phyloP scores from a whole-genome alignment of 305 asterid species.

The Striga hermonthica region DNA sequence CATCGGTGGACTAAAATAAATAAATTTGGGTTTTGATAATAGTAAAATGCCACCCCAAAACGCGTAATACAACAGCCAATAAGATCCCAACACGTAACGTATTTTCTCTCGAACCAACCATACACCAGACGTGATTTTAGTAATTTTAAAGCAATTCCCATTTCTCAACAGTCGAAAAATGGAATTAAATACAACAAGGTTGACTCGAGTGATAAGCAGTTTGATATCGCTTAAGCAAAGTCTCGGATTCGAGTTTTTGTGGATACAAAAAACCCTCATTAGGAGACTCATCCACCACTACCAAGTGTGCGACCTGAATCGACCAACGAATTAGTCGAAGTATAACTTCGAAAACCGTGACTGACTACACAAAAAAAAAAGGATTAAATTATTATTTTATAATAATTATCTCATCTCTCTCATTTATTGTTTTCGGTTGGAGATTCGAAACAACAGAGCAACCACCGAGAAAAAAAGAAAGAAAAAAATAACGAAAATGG shows the following conservation, averaged over 20 bases:
- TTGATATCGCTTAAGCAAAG: too few species aligned
- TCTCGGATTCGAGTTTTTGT: too few species aligned
- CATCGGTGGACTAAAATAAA: too few species aligned
- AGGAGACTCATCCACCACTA: too few species aligned
- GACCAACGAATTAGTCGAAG: too few species aligned
- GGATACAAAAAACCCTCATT: too few species aligned
- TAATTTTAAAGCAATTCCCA: not conserved
- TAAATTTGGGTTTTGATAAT: too few species aligned
- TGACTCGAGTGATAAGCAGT: too few species aligned
- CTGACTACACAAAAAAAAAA: not conserved
- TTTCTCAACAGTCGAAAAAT: not conserved
- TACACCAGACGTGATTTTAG: not conserved
- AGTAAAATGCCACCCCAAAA: constrained; percentile 20
- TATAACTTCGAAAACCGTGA: too few species aligned
- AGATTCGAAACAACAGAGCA: constrained; percentile 43
- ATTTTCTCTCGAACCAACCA: constrained; percentile 12
- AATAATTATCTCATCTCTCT: constrained; percentile 17
- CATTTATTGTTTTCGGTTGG: constrained; percentile 42
- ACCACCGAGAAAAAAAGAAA: constrained; percentile 31
- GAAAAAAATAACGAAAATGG: not conserved
- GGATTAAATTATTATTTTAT: not conserved
- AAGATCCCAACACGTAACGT: constrained; percentile 13
- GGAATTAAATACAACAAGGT: too few species aligned
- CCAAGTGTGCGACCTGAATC: too few species aligned
- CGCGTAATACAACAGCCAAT: constrained; percentile 15